These are phyloP conservation scores for Suhomyces faveliae DNA, from an alignment of 805 yeast species.

Conservation along the genomic window DNA sequence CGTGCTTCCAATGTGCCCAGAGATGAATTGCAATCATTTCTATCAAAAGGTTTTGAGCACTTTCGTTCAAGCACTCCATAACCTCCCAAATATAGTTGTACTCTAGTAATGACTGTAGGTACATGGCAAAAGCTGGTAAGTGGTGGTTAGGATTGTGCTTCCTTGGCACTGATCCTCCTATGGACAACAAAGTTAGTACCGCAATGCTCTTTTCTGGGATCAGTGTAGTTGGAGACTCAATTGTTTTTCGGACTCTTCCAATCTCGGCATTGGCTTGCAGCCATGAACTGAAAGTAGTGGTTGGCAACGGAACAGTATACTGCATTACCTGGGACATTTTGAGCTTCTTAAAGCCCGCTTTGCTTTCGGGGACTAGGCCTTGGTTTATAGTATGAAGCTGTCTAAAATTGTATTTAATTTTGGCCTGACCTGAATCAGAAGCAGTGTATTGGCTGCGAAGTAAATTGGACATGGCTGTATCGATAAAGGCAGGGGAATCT, in stretches of 20 bases:
- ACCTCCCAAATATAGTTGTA: neutral
- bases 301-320: slow-evolving; percentile 15
- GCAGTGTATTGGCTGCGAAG: slow-evolving; percentile 1
- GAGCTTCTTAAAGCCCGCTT: neutral
- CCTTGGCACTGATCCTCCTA: slow-evolving; percentile 28
- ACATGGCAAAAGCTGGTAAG: slow-evolving; percentile 22
- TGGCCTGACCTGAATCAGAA: neutral
- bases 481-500: slow-evolving; percentile 4
- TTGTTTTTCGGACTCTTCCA: slow-evolving; percentile 15
- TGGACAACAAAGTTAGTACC: slow-evolving; percentile 21
- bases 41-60: slow-evolving; percentile 30
- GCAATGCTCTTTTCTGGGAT: neutral
- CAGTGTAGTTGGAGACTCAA: neutral
- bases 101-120: neutral
- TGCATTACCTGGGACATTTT: slow-evolving; percentile 9
- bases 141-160: slow-evolving; percentile 38
- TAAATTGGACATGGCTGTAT: slow-evolving; percentile 5
- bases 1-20: slow-evolving; percentile 44
- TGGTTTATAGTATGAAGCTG: slow-evolving; percentile 3
- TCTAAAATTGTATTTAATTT: slow-evolving; percentile 10
- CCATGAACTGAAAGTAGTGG: slow-evolving; percentile 8
- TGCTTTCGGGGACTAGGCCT: neutral
- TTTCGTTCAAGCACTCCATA: slow-evolving; percentile 11
- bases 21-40: slow-evolving; percentile 46
- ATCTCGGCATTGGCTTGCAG: slow-evolving; percentile 24